Conservation (phyloP, 1,284 basidiomycete species). For the Phlebopus sp. region DNA sequence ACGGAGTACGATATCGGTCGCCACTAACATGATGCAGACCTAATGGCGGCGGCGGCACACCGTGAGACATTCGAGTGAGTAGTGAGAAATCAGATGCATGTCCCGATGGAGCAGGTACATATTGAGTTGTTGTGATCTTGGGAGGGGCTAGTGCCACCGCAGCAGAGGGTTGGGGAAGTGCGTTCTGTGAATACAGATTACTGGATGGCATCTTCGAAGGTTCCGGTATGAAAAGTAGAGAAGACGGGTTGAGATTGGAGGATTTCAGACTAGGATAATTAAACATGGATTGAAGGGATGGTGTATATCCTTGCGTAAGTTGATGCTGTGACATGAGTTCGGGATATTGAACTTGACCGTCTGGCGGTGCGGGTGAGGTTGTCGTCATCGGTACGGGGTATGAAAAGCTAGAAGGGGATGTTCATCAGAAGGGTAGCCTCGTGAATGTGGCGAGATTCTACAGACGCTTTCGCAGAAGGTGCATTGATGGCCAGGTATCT, state of each 20-base stretch:
- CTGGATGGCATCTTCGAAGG: slow-evolving; percentile 30
- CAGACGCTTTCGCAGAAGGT: slow-evolving; percentile 28
- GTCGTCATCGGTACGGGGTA: slow-evolving; percentile 46
- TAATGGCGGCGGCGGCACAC: slow-evolving; percentile 19
- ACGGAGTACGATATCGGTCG: slow-evolving; percentile 27
- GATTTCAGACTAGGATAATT: slow-evolving; percentile 30
- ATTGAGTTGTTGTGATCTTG: slow-evolving; percentile 2
- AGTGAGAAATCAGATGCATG: slow-evolving; percentile 8
- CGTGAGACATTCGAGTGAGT: slow-evolving; percentile 24
- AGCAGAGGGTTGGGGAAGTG: slow-evolving; percentile 33
- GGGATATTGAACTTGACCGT: slow-evolving; percentile 45
- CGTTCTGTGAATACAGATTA: slow-evolving; percentile 30
- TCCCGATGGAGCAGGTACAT: slow-evolving; percentile 13
- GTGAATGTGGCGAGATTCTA: slow-evolving; percentile 6
- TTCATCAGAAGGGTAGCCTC: slow-evolving; percentile 3
- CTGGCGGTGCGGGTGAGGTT: slow-evolving; percentile 46
- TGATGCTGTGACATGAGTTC: slow-evolving; percentile 58
- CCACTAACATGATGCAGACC: slow-evolving; percentile 18
- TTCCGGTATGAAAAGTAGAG: slow-evolving; percentile 30
- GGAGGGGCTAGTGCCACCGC: slow-evolving; percentile 10
- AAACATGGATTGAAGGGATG: slow-evolving; percentile 56
- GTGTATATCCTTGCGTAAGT: slow-evolving; percentile 54
- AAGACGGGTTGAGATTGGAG: slow-evolving; percentile 31
- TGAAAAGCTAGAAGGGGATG: slow-evolving; percentile 18
- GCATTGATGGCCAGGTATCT: slow-evolving; percentile 18